Evolutionary conservation across 345 rosid species (phyloP).

Genomic region (Cardamine resedifolia): DNA sequence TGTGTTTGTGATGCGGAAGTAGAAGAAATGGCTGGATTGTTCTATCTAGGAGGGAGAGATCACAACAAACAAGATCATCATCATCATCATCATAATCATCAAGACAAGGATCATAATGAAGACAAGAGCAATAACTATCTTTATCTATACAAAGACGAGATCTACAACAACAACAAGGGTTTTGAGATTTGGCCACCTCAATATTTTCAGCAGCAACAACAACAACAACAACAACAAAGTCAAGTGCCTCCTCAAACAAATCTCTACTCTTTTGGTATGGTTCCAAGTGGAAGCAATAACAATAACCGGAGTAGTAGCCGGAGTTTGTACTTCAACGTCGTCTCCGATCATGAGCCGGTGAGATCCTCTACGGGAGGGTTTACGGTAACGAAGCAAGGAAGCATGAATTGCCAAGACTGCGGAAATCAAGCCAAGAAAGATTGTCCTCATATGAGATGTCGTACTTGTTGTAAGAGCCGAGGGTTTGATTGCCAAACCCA

Average conservation of each 20-base stretch:
- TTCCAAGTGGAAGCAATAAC: constrained; percentile 43
- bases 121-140: constrained; percentile 64
- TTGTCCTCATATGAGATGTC: constrained; percentile 79
- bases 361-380: constrained; percentile 54
- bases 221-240: constrained; percentile 44
- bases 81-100: constrained; percentile 41
- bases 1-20: constrained; percentile 48
- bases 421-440: constrained; percentile 98
- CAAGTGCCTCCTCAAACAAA: constrained; percentile 40
- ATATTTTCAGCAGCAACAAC: constrained; percentile 50
- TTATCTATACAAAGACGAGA: constrained; percentile 58
- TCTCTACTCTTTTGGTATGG: constrained; percentile 61
- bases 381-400: constrained; percentile 61
- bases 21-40: constrained; percentile 80
- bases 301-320: constrained; percentile 34
- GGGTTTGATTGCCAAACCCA: constrained; percentile 93
- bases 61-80: constrained; percentile 51
- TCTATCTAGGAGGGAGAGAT: constrained; percentile 71
- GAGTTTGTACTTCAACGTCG: constrained; percentile 38
- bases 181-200: constrained; percentile 84
- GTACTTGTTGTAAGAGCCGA: constrained; percentile 98
- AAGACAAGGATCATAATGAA: constrained; percentile 37
- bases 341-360: constrained; percentile 51
- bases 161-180: constrained; percentile 64
- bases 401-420: constrained; percentile 92